phyloP scores from a whole-genome alignment of 176 grass and related monocot species.

The Cenchrus purpureus region DNA sequence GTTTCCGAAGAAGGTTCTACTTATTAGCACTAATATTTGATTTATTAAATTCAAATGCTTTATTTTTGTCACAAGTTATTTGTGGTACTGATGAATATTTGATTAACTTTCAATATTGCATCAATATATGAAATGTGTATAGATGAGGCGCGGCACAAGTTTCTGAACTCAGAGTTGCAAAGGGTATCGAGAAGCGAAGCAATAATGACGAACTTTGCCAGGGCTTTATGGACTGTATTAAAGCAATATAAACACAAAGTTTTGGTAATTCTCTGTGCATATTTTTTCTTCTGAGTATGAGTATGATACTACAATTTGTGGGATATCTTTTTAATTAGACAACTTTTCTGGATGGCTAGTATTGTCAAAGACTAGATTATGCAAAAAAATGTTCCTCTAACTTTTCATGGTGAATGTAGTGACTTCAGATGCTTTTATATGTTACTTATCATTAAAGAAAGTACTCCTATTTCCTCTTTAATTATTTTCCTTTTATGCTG shows the following conservation, averaged over 20 bases:
- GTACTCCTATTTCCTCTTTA: background rate
- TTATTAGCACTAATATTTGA: conserved; percentile 25
- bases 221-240: conserved; percentile 57
- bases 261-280: conserved; percentile 45
- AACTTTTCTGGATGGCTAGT: conserved; percentile 6
- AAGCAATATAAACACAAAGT: conserved; percentile 69
- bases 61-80: conserved; percentile 12
- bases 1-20: conserved; percentile 51
- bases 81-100: background rate
- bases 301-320: conserved; percentile 26
- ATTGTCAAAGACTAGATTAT: background rate
- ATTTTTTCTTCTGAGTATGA: conserved; percentile 19
- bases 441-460: conserved; percentile 4
- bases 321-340: conserved; percentile 30
- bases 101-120: background rate
- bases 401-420: conserved; percentile 3
- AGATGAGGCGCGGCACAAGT: conserved; percentile 5
- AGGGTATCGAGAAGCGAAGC: conserved; percentile 57
- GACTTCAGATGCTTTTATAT: background rate
- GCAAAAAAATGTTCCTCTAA: background rate
- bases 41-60: conserved; percentile 14
- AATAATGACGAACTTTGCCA: conserved; percentile 63
- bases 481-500: background rate
- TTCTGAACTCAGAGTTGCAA: conserved; percentile 49
- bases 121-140: conserved; percentile 15